Evolutionary conservation across 805 yeast species (phyloP), one percentile per base, ranked within the genome.

Genomic region (Ogataea neopini): DNA sequence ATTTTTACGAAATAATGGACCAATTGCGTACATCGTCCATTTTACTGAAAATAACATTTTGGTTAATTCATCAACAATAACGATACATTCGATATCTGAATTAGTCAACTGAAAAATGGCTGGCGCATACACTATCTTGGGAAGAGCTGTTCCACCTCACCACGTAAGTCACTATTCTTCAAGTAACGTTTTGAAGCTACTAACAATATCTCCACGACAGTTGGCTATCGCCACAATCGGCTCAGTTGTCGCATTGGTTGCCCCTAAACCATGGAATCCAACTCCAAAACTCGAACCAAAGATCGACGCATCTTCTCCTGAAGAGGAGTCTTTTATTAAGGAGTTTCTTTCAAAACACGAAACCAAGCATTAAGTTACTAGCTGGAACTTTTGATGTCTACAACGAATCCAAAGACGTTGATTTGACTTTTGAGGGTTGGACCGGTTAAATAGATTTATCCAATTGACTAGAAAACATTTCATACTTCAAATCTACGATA

Each of bases 321-420:
- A 89, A 63, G 97, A 91, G 75, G 96, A 88, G 70, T 83, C 85
- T 69, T 91, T 86, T 74, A 84, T 91, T 62, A 76, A 72, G 67
- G 86, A 83, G 61, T 90, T 80, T 76, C 74, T 82, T 70, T 73
- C 70, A 59, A 76, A 69, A 48, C 64, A 67, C 41, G 71, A 66
- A 51, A 60, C 61, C 45, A 63, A 63, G 48, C 70, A 68, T 35
- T 50, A 43, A 40, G n/a, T 9, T 8, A 4, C 34, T 15, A 14
- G 9, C 14, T 18, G 14, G 4, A 13, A 30, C 34, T n/a, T 11
- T 9, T 9, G 10, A 28, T 10, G 11, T 28, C 4, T n/a, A n/a
- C n/a, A 28, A 28, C 6, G 30, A 28, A 28, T 9, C 14, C 5
- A 28, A n/a, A 4, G 14, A 8, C 11, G 13, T 28, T 28, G 6